Conservation (phyloP, 2,329 filamentous ascomycete species). For the Pseudocercospora pini-densiflorae region DNA sequence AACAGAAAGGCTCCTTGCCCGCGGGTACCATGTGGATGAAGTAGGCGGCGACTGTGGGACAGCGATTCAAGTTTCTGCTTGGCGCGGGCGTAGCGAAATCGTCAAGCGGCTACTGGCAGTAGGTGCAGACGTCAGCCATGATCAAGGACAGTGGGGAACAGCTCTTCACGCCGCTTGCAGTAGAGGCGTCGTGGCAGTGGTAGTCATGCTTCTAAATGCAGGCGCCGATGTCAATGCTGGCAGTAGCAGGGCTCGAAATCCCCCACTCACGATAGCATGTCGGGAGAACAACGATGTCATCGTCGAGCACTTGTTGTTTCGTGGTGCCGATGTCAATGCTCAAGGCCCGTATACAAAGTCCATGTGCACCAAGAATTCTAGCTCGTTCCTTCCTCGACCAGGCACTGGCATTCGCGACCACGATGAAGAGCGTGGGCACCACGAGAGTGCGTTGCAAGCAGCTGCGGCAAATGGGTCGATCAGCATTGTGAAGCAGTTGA, state of each 20-base stretch:
- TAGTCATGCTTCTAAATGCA: slow-evolving; percentile 26
- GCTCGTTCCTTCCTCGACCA: neutral
- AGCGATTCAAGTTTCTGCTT: slow-evolving; percentile 91
- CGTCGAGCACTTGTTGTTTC: slow-evolving; percentile 4
- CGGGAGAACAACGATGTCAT: neutral
- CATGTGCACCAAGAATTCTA: neutral
- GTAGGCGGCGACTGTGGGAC: slow-evolving; percentile 53
- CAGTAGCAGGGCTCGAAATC: neutral
- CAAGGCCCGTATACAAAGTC: neutral
- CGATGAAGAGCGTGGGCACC: slow-evolving; percentile 5
- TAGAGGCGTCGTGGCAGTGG: slow-evolving; percentile 14
- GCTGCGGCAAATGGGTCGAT: slow-evolving; percentile 14
- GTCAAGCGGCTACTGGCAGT: slow-evolving; percentile 82
- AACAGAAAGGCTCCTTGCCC: neutral
- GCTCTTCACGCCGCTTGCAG: slow-evolving; percentile 3
- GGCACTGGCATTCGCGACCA: neutral
- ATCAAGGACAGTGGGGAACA: slow-evolving; percentile 5
- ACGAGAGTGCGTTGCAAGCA: slow-evolving; percentile 19
- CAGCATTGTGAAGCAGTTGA: slow-evolving; percentile 23
- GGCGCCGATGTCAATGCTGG: slow-evolving; percentile 29
- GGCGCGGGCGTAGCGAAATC: slow-evolving; percentile 89
- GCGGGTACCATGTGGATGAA: neutral
- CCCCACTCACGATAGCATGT: slow-evolving; percentile 15
- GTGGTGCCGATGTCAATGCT: slow-evolving; percentile 18
- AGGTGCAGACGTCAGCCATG: slow-evolving; percentile 68